Base-by-base conservation (phyloP, 2,329 filamentous ascomycete genomes). In the Pseudofabraea citricarpa region DNA sequence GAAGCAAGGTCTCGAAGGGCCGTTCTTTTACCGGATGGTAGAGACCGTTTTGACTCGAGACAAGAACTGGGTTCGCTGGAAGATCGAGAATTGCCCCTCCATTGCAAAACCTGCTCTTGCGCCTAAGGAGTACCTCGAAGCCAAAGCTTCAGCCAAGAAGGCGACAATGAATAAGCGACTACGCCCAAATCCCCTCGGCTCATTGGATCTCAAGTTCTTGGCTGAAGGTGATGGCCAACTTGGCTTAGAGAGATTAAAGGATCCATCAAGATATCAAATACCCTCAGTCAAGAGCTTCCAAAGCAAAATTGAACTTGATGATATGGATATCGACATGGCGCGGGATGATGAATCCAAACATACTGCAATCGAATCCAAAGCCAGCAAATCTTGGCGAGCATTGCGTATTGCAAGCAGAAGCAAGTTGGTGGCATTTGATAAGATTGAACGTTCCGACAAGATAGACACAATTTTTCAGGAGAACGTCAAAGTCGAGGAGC, bases 11-110 rank as follows among this genome's bases (percentile, higher is more conserved):
- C 69, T 74, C 32, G 90, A 95, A 58, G 93, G 93, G 22, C 87
- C 88, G 51, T 95, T 95, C 65, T 98, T 97, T 65, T 86, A 90
- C 66, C 85, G 93, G 29, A 95, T 97, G 80, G 90, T 98, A 23
- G 91, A 97, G 63, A 97, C 90, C 10, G 91, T 98, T 23, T 78
- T 98, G 22, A 88, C 89, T 19, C 79, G 93, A 50, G 93, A 99
- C 65, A 97, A 96, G 71, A 96, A 97, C 61, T 98, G 94, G 94
- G 90, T 94, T 35, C 85, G 90, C 50, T 99, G 93, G 93, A 99
- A 99, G 68, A 84, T 91, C 47, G 90, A 96, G 62, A 88, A 84
- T 53, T 98, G 93, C 62, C 88, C 89, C 19, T 79, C 85, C 5
- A 97, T 99, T 58, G 83, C 90, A 59, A 78, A 80, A 47, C 79